Base-by-base conservation (phyloP, 2,329 filamentous ascomycete species). In the Diaporthe longicolla region DNA sequence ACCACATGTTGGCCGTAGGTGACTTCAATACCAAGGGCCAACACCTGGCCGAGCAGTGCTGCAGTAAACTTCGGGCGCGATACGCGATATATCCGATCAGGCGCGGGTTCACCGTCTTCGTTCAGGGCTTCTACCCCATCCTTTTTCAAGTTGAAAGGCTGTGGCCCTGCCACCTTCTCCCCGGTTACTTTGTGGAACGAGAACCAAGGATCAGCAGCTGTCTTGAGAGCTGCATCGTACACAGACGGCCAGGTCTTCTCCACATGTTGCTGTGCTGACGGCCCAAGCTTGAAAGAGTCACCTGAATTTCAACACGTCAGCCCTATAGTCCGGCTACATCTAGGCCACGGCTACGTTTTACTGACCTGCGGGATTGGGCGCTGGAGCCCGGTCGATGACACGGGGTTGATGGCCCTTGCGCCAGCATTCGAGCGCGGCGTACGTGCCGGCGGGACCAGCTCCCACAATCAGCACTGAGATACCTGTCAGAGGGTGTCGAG, bases 131-230 rank as follows among this genome's bases (percentile, higher is more conserved):
- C 26, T 1, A 32, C 61, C 4, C n/a, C 61, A 11, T 72, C 50
- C 7, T 45, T 37, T 45, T 72, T 66, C n/a, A 78, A 74, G 26
- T 72, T 61, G 5, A 80, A 48, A 4, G 71, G 69, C 45, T 75
- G 68, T 8, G 77, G 76, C 0, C 74, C 76, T 4, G 76, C 73
- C 9, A 80, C 69, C 24, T 37, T 74, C 15, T 79, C 76, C 6
- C 78, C 78, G 5, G 35, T 78, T 19, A 77, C 65, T 50, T 77
- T 79, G 58, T 79, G 75, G 40, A 76, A 80, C 4, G 77, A 74
- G 5, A 78, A 17, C 71, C 69, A 70, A 2, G 75, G 71, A 26
- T 79, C 75, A 10, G 69, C 37, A 26, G 74, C 74, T 50, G 77
- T 72, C 15, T 74, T 52, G 26, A 72, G 21, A n/a, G 66, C 13